Evolutionary conservation across 2,329 filamentous ascomycete genomes (phyloP), one percentile per base, ranked within the genome.

Genomic region (Penicillium sp.): DNA sequence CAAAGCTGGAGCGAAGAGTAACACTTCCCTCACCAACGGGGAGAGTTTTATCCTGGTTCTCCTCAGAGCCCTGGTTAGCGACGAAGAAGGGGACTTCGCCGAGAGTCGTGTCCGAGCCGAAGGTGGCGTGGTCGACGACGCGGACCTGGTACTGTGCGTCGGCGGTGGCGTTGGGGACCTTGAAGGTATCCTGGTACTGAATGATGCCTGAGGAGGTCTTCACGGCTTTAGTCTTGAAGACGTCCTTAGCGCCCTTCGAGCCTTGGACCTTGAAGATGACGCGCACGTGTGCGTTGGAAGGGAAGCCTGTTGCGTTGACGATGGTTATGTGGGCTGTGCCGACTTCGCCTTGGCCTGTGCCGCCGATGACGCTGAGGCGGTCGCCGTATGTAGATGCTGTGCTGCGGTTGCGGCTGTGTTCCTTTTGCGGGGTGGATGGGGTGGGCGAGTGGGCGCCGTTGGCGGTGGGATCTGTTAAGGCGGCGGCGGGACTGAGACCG

Each of bases 191-290:
- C 59, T 91, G 87, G 71, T 86, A 96, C 16, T 79, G 81, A 57
- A 90, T 83, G 3, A 81, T 76, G 1, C 89, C 90, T 1, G 83
- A 77, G 0, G 61, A 56, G 33, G 87, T 83, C 73, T 96, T 96
- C 77, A 90, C 84, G 60, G 94, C 89, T 72, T 96, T 96, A 19
- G 92, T 97, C 80, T 97, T 97, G 77, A 92, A 87, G 42, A 99
- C 79, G 42, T 89, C 84, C 77, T 94, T 97, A 46, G 75, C 79
- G 45, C 82, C 83, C 74, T 89, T 92, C 43, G 85, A 76, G 3
- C 81, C 79, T 29, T 90, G 70, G 62, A 90, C 85, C 52, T 85
- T 87, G 62, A 96, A 77, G 54, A 84, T 76, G 44, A 96, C 84
- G 67, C 91, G 92, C n/a, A 96, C 77, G 68, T 95, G 91, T 5